A percentile compares a stretch with the other conserved stretches of the same genome.
These are phyloP conservation scores for Aspergillus thermomutatus DNA, from an alignment of 2,329 filamentous ascomycete species.

Conservation along the genomic window DNA sequence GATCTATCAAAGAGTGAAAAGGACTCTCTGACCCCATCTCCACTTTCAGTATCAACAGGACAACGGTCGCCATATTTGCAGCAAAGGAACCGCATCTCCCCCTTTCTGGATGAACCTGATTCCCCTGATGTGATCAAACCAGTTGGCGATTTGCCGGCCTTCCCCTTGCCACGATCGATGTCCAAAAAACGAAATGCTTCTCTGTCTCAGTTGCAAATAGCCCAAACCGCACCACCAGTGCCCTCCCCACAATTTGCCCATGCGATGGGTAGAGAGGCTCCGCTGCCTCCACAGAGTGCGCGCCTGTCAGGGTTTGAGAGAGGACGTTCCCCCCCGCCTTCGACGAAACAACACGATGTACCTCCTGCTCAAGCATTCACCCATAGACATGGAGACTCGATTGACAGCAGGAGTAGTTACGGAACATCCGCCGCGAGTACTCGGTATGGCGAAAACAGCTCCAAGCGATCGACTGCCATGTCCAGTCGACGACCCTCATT, in stretches of 20 bases:
- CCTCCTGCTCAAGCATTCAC: background rate
- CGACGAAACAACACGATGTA: conserved; percentile 6
- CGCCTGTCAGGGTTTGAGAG: conserved; percentile 8
- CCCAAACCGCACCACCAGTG: conserved; percentile 18
- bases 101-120: conserved; percentile 36
- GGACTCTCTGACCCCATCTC: conserved; percentile 62
- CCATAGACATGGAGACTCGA: conserved; percentile 25
- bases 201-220: conserved; percentile 18
- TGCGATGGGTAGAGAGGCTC: conserved; percentile 1
- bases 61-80: conserved; percentile 39
- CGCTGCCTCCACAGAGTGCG: conserved; percentile 6
- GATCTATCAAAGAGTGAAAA: conserved; percentile 50
- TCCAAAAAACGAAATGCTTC: conserved; percentile 19
- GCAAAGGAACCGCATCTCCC: conserved; percentile 39
- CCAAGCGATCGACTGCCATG: conserved; percentile 29
- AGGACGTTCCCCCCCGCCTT: conserved; percentile 13
- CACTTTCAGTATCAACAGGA: conserved; percentile 54
- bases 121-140: conserved; percentile 48
- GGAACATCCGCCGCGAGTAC: conserved; percentile 40
- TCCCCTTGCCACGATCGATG: conserved; percentile 43
- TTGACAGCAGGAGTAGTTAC: conserved; percentile 38
- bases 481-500: conserved; percentile 31
- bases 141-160: conserved; percentile 54
- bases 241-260: conserved; percentile 14
- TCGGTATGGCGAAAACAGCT: conserved; percentile 29